Percentiles rank a stretch among this genome's conserved stretches.
phyloP scores from a whole-genome alignment of 345 rosid species.

The Rhodamnia rubescens region DNA sequence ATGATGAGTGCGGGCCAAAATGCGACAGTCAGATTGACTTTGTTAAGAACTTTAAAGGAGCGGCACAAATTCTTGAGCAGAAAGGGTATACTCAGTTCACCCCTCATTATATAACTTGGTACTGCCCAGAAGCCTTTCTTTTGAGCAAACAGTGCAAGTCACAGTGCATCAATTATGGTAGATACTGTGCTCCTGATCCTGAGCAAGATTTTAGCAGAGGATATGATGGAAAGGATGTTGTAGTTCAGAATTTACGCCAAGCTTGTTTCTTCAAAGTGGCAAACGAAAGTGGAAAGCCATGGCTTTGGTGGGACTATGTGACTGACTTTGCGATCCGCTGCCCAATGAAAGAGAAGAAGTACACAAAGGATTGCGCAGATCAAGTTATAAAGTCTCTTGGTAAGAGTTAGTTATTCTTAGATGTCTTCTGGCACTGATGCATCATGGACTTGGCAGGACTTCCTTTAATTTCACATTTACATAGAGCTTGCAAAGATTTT shows the following conservation, averaged over 20 bases:
- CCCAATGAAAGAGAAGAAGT: conserved; percentile 55
- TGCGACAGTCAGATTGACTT: conserved; percentile 51
- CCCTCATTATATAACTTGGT: conserved; percentile 54
- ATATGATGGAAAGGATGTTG: conserved; percentile 62
- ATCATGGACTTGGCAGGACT: neutral
- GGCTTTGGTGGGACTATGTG: conserved; percentile 67
- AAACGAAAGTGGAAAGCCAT: conserved; percentile 44
- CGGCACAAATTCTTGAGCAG: conserved; percentile 52
- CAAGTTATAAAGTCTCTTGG: conserved; percentile 39
- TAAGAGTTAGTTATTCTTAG: conserved; percentile 4
- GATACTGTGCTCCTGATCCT: conserved; percentile 59
- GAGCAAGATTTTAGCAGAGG: conserved; percentile 51
- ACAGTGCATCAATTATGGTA: conserved; percentile 58
- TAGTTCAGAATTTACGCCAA: conserved; percentile 40
- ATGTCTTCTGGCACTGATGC: neutral
- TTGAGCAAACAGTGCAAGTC: conserved; percentile 52
- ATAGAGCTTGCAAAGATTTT: neutral
- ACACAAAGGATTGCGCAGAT: conserved; percentile 48
- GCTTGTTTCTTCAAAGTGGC: conserved; percentile 41
- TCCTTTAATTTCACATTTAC: neutral
- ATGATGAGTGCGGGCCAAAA: conserved; percentile 48
- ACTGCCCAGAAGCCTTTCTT: conserved; percentile 44
- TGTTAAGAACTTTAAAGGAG: conserved; percentile 49
- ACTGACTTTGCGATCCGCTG: conserved; percentile 48
- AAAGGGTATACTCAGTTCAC: conserved; percentile 54